Base-by-base conservation (phyloP, 179 eudicot species). In the Monotropa hypopitys region DNA sequence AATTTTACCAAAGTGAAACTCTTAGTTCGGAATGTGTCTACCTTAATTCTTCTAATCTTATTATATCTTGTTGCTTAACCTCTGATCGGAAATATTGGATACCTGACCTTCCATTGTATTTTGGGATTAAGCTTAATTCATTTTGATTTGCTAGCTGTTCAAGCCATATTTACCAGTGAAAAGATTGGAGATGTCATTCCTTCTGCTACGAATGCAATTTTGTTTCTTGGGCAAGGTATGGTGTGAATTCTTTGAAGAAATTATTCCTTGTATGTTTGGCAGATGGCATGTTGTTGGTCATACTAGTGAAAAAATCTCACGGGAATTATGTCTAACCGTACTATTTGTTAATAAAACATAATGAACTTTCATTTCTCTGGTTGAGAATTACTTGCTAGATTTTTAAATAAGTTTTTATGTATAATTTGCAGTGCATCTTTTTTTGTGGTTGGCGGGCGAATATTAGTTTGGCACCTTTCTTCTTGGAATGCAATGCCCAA, bases 221-320 rank as follows among this genome's bases (percentile, higher is more conserved):
- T 92, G 90, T 63, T 94, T 78, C 96, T 94, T 75, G 98, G 97
- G 73, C 92, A 87, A 89, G 98, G 98, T 94, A 92, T 71, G 77
- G 16, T 0, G 30, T 63, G 30, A 43, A 21, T 77, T 51, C 7
- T 78, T 78, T 50, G 20, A 59, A 26, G 32, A 68, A 26, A 77
- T 54, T 51, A n/a, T 5, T 33, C 46, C 5, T 7, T 49, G 42
- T 62, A 18, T 12, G 11, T 15, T 23, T 47, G n/a, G 8, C 5
- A 18, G 74, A 21, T 68, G 40, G 45, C 30, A 32, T 7, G 49
- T n/a, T n/a, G 15, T 40, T 56, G 10, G 45, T 26, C 40, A 28
- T 59, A 7, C 26, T 74, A 56, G 11, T 45, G 1, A 33, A 35
- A 23, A 53, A 23, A 9, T 73, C 54, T 45, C 38, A 23, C 1